A percentile compares a stretch with the other conserved stretches of the same genome.
phyloP scores from a whole-genome alignment of 139 green algal genomes.

The Picochlorum sp. region DNA sequence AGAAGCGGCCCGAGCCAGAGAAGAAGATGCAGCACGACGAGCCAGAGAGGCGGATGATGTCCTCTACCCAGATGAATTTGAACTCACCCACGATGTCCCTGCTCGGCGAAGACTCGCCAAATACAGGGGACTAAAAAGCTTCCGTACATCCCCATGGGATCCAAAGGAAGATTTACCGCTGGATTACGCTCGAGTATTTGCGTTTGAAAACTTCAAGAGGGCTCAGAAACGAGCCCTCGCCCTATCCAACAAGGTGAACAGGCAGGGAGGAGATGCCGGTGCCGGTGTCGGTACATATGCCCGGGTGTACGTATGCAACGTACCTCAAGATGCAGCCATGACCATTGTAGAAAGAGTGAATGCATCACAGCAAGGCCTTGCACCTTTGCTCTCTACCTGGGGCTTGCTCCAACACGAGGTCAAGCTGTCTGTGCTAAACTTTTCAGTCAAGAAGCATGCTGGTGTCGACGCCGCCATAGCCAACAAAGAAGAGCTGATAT shows the following conservation, averaged over 20 bases:
- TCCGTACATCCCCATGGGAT: slow-evolving; percentile 85
- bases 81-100: slow-evolving; percentile 57
- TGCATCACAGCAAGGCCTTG: slow-evolving; percentile 12
- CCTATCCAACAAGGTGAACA: slow-evolving; percentile 16
- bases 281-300: slow-evolving; percentile 57
- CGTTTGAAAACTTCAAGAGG: slow-evolving; percentile 82
- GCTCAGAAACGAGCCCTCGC: slow-evolving; percentile 34
- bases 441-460: slow-evolving; percentile 56
- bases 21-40: slow-evolving; percentile 18
- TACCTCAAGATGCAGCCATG: slow-evolving; percentile 40
- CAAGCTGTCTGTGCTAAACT: slow-evolving; percentile 86
- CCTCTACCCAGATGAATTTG: slow-evolving; percentile 85
- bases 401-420: slow-evolving; percentile 88
- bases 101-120: slow-evolving; percentile 63
- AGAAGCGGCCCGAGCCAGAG: slow-evolving; percentile 19
- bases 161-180: slow-evolving; percentile 72
- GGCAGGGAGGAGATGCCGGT: not conserved
- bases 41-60: slow-evolving; percentile 52
- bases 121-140: slow-evolving; percentile 84
- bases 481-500: slow-evolving; percentile 79
- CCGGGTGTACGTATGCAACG: slow-evolving; percentile 45
- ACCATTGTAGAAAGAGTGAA: slow-evolving; percentile 29
- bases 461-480: slow-evolving; percentile 45
- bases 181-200: slow-evolving; percentile 87
- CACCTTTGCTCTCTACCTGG: slow-evolving; percentile 45